A percentile compares a stretch with the other conserved stretches of the same genome.
These are phyloP conservation scores for Wickerhamiella brachini DNA, from an alignment of 805 yeast species.

Conservation along the genomic window DNA sequence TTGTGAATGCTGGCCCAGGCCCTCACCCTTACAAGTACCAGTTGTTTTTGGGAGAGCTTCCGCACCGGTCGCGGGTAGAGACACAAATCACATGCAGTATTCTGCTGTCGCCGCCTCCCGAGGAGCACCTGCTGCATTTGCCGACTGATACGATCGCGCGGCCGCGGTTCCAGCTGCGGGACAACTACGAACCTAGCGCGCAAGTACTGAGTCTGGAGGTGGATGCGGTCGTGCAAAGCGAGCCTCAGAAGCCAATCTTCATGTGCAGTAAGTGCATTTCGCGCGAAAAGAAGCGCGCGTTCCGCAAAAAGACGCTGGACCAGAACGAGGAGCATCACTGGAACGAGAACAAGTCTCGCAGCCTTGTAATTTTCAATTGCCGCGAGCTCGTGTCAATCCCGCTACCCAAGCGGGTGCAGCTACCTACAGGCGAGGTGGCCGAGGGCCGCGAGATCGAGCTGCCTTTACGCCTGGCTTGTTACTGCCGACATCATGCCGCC, in stretches of 20 bases:
- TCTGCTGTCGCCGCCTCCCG: slow-evolving; percentile 61
- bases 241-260: slow-evolving; percentile 36
- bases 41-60: slow-evolving; percentile 40
- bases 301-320: slow-evolving; percentile 74
- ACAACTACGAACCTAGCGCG: slow-evolving; percentile 5
- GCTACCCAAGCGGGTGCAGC: slow-evolving; percentile 25
- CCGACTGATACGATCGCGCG: slow-evolving; percentile 83
- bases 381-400: slow-evolving; percentile 49
- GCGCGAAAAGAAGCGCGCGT: slow-evolving; percentile 87
- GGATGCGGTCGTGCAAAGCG: slow-evolving; percentile 49
- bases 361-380: slow-evolving; percentile 84
- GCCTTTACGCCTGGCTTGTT: slow-evolving; percentile 76
- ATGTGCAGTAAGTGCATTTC: slow-evolving; percentile 83
- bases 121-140: slow-evolving; percentile 56
- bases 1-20: slow-evolving; percentile 3
- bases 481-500: slow-evolving; percentile 90
- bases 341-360: slow-evolving; percentile 55
- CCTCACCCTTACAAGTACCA: slow-evolving; percentile 8
- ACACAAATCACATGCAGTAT: slow-evolving; percentile 79
- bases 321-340: slow-evolving; percentile 66
- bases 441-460: slow-evolving; percentile 31
- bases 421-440: slow-evolving; percentile 23
- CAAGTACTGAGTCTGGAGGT: slow-evolving; percentile 44
- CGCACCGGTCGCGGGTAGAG: slow-evolving; percentile 79
- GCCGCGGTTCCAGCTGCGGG: slow-evolving; percentile 58